Evolutionary conservation across 768 basidiomycete genomes (phyloP).

Genomic region (Exidia glandulosa): DNA sequence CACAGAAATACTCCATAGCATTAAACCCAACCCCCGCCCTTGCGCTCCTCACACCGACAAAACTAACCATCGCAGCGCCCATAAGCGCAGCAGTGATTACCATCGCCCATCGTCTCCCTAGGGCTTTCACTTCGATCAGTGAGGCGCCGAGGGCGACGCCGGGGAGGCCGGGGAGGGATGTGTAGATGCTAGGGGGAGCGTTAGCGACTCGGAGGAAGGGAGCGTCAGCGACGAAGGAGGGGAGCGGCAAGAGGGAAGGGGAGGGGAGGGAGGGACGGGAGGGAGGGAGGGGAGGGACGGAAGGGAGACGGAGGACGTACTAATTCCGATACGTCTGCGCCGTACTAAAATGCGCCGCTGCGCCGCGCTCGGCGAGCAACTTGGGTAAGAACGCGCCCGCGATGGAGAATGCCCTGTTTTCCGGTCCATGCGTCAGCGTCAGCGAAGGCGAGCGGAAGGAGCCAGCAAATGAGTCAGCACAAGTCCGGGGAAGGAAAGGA

Average conservation of each 20-base stretch:
- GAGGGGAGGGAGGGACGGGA: conserved; percentile 45
- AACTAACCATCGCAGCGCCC: background rate
- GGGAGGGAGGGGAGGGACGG: conserved; percentile 37
- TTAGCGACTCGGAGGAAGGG: conserved; percentile 64
- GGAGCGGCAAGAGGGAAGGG: conserved; percentile 17
- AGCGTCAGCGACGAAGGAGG: conserved; percentile 51
- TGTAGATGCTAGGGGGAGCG: conserved; percentile 26
- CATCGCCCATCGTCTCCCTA: conserved; percentile 46
- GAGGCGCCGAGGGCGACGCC: conserved; percentile 46
- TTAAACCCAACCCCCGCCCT: background rate
- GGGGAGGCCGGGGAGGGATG: conserved; percentile 30
- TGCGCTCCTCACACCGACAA: background rate
- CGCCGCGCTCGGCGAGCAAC: background rate
- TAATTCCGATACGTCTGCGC: background rate
- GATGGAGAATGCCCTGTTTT: conserved; percentile 42
- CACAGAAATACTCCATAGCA: background rate
- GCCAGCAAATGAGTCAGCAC: conserved; percentile 1
- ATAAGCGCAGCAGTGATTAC: background rate
- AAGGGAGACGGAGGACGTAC: conserved; percentile 4
- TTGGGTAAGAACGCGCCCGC: background rate
- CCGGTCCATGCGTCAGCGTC: conserved; percentile 39
- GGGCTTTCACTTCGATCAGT: conserved; percentile 36
- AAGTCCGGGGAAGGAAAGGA: too few relatives aligned
- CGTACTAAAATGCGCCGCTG: background rate
- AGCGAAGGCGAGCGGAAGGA: too few relatives aligned